Evolutionary conservation across 768 basidiomycete genomes (phyloP).

Genomic region (Russula sp.): DNA sequence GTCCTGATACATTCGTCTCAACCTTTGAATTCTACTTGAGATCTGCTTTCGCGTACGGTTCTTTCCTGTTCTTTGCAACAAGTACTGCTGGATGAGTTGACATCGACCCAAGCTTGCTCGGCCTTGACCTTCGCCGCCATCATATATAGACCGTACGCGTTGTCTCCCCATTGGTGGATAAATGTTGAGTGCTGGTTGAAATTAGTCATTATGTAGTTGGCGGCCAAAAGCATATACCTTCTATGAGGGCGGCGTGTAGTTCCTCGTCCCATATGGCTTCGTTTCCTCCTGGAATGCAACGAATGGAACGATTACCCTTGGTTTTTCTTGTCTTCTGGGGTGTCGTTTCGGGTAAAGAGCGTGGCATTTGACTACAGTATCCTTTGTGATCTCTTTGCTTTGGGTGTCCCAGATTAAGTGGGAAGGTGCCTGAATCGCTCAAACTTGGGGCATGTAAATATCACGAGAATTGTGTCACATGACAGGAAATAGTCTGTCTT

Average conservation of each 20-base stretch:
- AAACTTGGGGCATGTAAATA: not conserved
- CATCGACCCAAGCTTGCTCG: constrained; percentile 37
- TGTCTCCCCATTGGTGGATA: constrained; percentile 31
- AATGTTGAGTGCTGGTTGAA: constrained; percentile 21
- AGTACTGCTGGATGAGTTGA: constrained; percentile 42
- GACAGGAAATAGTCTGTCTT: not conserved
- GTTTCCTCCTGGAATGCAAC: constrained; percentile 29
- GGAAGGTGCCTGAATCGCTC: constrained; percentile 1
- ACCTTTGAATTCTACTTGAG: constrained; percentile 41
- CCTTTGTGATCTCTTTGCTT: constrained; percentile 10
- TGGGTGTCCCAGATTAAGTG: constrained; percentile 11
- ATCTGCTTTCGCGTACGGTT: constrained; percentile 42
- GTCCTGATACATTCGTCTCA: constrained; percentile 39
- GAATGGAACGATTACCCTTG: constrained; percentile 28
- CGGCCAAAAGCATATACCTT: constrained; percentile 26
- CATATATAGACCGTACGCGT: constrained; percentile 24
- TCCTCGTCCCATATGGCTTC: constrained; percentile 31
- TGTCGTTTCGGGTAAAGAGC: constrained; percentile 19
- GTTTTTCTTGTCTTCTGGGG: constrained; percentile 21
- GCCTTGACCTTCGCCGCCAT: constrained; percentile 2
- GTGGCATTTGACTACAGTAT: constrained; percentile 15
- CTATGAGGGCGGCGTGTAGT: constrained; percentile 27
- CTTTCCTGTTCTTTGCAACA: constrained; percentile 41
- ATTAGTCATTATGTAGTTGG: constrained; percentile 6
- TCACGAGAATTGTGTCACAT: not conserved